phyloP scores from a whole-genome alignment of 2,329 filamentous ascomycete species.

The Calonectria henricotiae region DNA sequence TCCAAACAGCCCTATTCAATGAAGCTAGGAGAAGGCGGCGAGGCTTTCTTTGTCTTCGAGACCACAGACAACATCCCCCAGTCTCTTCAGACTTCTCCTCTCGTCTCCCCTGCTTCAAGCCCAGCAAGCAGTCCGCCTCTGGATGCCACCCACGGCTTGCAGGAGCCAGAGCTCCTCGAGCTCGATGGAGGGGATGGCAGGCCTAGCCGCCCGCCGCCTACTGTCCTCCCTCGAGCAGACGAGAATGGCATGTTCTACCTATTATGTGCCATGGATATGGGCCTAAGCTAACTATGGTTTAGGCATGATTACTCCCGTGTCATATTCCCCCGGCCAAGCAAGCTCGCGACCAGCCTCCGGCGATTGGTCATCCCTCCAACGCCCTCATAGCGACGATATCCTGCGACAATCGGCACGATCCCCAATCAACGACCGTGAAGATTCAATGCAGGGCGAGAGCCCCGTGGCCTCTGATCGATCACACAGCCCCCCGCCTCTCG shows the following conservation, averaged over 20 bases:
- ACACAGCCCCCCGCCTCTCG: slow-evolving; percentile 83
- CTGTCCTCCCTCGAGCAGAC: slow-evolving; percentile 54
- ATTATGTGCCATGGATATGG: neutral
- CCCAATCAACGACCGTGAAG: slow-evolving; percentile 56
- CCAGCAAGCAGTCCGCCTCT: slow-evolving; percentile 89
- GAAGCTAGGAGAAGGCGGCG: slow-evolving; percentile 97
- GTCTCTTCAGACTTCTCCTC: slow-evolving; percentile 92
- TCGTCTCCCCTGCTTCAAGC: slow-evolving; percentile 91
- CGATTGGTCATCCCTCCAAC: slow-evolving; percentile 67
- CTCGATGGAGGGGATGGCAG: slow-evolving; percentile 67
- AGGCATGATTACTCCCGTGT: slow-evolving; percentile 69
- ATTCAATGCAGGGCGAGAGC: slow-evolving; percentile 60
- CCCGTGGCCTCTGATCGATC: slow-evolving; percentile 71
- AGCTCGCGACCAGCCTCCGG: slow-evolving; percentile 65
- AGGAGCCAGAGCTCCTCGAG: slow-evolving; percentile 81
- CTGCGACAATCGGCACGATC: slow-evolving; percentile 66
- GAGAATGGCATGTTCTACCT: slow-evolving; percentile 54
- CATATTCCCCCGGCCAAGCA: slow-evolving; percentile 68
- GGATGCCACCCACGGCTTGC: slow-evolving; percentile 64
- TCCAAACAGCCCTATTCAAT: slow-evolving; percentile 94
- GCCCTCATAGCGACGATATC: slow-evolving; percentile 72
- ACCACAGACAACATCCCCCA: slow-evolving; percentile 94
- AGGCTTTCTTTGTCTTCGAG: slow-evolving; percentile 99
- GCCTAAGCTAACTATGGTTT: slow-evolving; percentile 26
- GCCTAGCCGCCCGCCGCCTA: slow-evolving; percentile 64